A percentile compares a stretch with the other conserved stretches of the same genome.
Evolutionary conservation across 768 basidiomycete genomes (phyloP).

Genomic region (Macrolepiota fuliginosa): DNA sequence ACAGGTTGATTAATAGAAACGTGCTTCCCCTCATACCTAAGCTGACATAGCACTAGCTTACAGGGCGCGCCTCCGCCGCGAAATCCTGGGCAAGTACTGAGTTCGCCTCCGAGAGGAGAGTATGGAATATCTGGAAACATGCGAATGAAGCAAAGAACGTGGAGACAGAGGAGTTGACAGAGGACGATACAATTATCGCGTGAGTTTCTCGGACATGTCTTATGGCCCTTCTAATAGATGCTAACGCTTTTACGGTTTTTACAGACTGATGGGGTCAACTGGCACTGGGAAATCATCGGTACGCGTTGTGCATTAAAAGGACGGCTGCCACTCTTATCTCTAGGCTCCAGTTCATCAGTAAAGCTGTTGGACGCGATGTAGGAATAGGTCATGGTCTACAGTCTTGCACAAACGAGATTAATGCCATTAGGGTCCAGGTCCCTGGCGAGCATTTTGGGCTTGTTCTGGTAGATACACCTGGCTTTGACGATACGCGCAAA

Average conservation of each 20-base stretch:
- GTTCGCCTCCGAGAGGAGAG: not conserved
- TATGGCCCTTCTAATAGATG: not conserved
- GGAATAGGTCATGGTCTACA: not conserved
- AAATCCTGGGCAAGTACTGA: not conserved
- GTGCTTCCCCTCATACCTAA: not conserved
- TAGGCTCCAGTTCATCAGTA: not conserved
- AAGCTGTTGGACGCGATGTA: not conserved
- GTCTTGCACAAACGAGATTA: not conserved
- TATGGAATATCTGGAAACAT: not conserved
- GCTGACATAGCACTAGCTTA: not conserved
- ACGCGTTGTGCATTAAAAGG: not conserved
- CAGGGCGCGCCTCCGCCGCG: not conserved
- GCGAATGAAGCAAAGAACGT: not conserved
- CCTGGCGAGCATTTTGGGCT: conserved; percentile 8
- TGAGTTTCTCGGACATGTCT: not conserved
- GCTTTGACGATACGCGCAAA: conserved; percentile 24
- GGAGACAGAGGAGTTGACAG: not conserved
- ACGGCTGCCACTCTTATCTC: conserved; percentile 8
- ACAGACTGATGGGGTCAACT: not conserved
- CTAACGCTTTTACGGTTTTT: not conserved
- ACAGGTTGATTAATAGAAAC: not conserved
- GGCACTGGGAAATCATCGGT: not conserved
- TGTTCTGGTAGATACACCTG: conserved; percentile 26
- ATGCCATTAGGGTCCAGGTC: not conserved
- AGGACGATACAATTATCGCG: conserved; percentile 18